phyloP scores from a whole-genome alignment of 257 asterid genomes.

The Primulina huaijiensis region DNA sequence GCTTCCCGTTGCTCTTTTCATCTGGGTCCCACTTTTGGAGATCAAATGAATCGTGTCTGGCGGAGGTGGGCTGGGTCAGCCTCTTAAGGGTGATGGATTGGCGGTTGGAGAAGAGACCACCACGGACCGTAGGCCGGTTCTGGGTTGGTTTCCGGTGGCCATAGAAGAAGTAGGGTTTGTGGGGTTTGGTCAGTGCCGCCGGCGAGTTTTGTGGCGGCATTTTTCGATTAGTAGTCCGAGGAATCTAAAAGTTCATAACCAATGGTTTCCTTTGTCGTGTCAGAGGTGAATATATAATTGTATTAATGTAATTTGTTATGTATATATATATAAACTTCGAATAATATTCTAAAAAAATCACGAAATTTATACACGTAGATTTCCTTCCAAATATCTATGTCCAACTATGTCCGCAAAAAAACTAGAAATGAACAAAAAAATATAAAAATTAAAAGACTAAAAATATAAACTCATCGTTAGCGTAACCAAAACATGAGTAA shows the following conservation, averaged over 20 bases:
- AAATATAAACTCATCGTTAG: too few relatives aligned
- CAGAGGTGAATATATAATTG: too few relatives aligned
- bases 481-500: too few relatives aligned
- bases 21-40: slow-evolving; percentile 89
- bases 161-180: slow-evolving; percentile 74
- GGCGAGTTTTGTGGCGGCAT: slow-evolving; percentile 59
- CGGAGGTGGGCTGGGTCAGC: slow-evolving; percentile 31
- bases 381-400: too few relatives aligned
- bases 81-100: slow-evolving; percentile 38
- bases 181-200: slow-evolving; percentile 35
- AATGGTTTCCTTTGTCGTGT: too few relatives aligned
- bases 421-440: too few relatives aligned
- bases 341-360: too few relatives aligned
- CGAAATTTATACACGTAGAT: too few relatives aligned
- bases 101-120: slow-evolving; percentile 87
- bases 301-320: too few relatives aligned
- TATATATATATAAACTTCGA: too few relatives aligned
- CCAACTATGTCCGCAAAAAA: too few relatives aligned
- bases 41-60: slow-evolving; percentile 45
- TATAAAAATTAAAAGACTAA: too few relatives aligned
- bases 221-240: not conserved
- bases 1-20: slow-evolving; percentile 15
- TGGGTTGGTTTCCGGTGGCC: slow-evolving; percentile 94
- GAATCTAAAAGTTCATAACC: not conserved
- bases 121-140: slow-evolving; percentile 85